phyloP scores from a whole-genome alignment of 345 rosid genomes.

The Salix exigua region DNA sequence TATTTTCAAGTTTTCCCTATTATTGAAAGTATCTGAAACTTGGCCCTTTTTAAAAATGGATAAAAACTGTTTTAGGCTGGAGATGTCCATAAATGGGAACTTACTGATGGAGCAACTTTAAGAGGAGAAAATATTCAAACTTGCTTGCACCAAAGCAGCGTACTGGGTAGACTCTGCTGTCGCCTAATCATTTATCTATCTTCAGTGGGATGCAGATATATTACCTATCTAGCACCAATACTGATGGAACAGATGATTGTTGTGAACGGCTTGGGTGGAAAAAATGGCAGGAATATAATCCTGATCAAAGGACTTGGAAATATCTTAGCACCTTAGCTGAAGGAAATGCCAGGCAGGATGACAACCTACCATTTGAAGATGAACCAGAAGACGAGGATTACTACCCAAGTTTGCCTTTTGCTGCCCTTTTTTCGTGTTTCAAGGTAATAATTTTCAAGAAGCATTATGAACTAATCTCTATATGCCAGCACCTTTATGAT shows the following conservation, averaged over 20 bases:
- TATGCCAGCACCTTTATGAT: not conserved
- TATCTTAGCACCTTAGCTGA: slow-evolving; percentile 64
- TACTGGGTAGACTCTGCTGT: not conserved
- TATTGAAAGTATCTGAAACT: not conserved
- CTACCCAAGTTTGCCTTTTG: slow-evolving; percentile 89
- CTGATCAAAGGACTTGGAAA: slow-evolving; percentile 78
- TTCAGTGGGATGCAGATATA: slow-evolving; percentile 69
- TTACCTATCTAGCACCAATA: slow-evolving; percentile 56
- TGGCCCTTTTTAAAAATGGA: not conserved
- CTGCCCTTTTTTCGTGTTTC: slow-evolving; percentile 81
- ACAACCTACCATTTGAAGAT: slow-evolving; percentile 55
- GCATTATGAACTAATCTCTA: not conserved
- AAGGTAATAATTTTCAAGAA: slow-evolving; percentile 44
- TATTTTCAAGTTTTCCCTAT: not conserved
- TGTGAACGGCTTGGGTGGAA: slow-evolving; percentile 81
- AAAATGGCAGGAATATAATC: slow-evolving; percentile 62
- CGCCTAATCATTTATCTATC: slow-evolving; percentile 5
- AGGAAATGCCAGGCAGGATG: slow-evolving; percentile 34
- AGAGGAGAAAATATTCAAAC: not conserved
- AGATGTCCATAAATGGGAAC: not conserved
- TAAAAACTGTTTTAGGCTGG: not conserved
- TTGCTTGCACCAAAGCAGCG: not conserved
- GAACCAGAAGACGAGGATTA: slow-evolving; percentile 85
- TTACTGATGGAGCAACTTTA: not conserved
- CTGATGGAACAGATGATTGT: slow-evolving; percentile 64